phyloP scores from a whole-genome alignment of 257 asterid genomes.

The Nyctanthes arbortristis region DNA sequence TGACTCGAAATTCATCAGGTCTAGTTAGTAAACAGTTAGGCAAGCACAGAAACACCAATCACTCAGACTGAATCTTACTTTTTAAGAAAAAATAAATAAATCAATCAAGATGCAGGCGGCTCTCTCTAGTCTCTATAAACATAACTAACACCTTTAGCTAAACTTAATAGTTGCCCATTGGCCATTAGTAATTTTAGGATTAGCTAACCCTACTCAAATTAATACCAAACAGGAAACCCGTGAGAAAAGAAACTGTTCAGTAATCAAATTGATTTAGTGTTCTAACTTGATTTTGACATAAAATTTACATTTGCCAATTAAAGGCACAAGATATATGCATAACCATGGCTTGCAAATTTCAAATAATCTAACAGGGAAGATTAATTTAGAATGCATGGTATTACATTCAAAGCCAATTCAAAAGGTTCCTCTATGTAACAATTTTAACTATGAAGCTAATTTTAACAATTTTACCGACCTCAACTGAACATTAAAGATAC shows the following conservation, averaged over 20 bases:
- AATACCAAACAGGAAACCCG: not conserved
- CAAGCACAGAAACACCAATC: no score
- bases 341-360: not conserved
- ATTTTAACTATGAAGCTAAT: not conserved
- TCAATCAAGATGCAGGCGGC: not conserved
- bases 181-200: not conserved
- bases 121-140: not conserved
- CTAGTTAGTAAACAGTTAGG: no score
- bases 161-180: no score
- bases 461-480: not conserved
- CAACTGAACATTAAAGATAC: not conserved
- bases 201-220: not conserved
- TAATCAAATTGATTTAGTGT: not conserved
- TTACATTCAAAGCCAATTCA: not conserved
- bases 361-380: not conserved
- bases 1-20: no score
- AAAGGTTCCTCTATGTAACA: not conserved
- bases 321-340: not conserved
- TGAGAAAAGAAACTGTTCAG: not conserved
- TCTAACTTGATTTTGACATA: not conserved
- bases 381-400: no score
- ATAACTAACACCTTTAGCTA: not conserved
- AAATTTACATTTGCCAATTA: not conserved
- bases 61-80: no score
- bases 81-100: not conserved